A percentile compares a stretch with the other conserved stretches of the same genome.
These are phyloP conservation scores for Phytopythium boreale DNA, from an alignment of 352 stramenopile species.

Conservation along the genomic window DNA sequence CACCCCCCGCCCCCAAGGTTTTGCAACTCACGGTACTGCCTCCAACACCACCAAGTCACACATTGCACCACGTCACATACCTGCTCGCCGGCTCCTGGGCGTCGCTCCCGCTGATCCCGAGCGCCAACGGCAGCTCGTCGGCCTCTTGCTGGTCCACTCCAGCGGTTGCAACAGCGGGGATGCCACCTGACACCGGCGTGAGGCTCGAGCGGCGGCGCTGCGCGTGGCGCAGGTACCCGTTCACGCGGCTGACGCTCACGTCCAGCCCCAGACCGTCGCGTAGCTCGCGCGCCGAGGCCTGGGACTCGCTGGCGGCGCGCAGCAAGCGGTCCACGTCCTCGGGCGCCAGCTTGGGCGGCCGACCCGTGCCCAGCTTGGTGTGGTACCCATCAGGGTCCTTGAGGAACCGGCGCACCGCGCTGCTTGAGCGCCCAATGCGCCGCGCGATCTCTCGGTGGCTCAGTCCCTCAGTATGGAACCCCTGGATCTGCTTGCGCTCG, in stretches of 20 bases:
- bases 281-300: neutral
- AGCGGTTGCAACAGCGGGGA: neutral
- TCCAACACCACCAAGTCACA: too few relatives aligned
- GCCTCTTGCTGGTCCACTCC: neutral
- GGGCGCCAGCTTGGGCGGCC: neutral
- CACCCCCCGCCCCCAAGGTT: neutral
- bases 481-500: conserved; percentile 2
- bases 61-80: neutral
- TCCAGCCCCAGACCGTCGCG: neutral
- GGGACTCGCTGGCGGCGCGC: neutral
- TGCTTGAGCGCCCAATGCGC: neutral
- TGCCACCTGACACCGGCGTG: neutral
- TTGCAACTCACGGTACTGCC: neutral
- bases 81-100: neutral
- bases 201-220: neutral
- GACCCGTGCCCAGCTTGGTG: neutral
- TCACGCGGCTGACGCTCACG: neutral
- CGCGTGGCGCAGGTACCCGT: neutral
- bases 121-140: neutral
- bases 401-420: neutral
- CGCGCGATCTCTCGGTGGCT: neutral
- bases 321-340: neutral
- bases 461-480: neutral
- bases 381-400: conserved; percentile 7
- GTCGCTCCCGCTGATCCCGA: neutral